Conservation (phyloP, 345 rosid genomes). For the Dovyalis caffra region DNA sequence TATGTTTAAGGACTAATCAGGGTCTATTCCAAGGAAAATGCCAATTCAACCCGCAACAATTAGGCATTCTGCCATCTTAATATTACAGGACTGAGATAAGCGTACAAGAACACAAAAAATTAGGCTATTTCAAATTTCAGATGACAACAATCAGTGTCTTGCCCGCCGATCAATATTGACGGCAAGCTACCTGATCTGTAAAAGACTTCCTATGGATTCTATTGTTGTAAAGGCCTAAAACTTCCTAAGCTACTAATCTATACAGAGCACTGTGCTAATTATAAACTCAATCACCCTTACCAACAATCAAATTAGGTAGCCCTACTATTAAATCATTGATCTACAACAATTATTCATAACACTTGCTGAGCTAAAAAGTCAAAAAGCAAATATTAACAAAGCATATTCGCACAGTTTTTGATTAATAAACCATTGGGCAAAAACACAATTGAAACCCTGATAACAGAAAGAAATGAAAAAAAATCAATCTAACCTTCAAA, state of each 20-base stretch:
- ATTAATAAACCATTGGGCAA: not conserved
- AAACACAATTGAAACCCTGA: not conserved
- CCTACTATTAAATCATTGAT: no score
- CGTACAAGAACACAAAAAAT: not conserved
- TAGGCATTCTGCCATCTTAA: not conserved
- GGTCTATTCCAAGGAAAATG: no score
- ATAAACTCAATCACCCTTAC: not conserved
- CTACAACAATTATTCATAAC: no score
- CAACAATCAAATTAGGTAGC: no score
- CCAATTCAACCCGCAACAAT: no score
- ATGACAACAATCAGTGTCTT: not conserved
- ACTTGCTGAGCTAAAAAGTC: no score
- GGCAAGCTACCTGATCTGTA: not conserved
- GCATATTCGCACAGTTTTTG: not conserved
- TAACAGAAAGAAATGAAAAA: not conserved
- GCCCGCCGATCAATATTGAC: not conserved
- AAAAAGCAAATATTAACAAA: no score
- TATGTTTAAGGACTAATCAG: not conserved
- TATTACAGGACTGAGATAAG: not conserved
- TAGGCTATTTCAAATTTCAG: not conserved
- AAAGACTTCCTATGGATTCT: not conserved
- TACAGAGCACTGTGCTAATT: not conserved
- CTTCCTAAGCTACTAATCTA: not conserved
- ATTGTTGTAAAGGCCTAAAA: not conserved
- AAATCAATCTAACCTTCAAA: constrained; percentile 53